These are phyloP conservation scores for Picochlorum costavermella DNA, from an alignment of 139 green algal species.

Conservation along the genomic window DNA sequence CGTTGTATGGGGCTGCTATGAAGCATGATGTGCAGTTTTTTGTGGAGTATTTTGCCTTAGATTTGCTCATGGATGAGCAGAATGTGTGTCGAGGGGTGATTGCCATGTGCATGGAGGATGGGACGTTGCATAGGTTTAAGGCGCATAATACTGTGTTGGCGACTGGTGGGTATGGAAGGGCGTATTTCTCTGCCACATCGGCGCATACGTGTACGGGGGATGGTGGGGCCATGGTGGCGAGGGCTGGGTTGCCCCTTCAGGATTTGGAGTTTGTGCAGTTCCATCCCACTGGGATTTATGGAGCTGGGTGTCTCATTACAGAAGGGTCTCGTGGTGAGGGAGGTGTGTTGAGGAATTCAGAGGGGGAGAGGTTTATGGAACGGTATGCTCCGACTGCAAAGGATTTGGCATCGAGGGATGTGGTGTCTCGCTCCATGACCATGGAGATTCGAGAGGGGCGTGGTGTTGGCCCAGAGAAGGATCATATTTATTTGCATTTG, in stretches of 20 bases:
- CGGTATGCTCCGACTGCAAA: conserved; percentile 95
- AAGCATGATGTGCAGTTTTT: conserved; percentile 97
- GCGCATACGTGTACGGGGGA: conserved; percentile 99
- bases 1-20: conserved; percentile 93
- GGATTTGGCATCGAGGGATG: conserved; percentile 95
- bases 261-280: conserved; percentile 96
- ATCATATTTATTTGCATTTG: conserved; percentile 99
- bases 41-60: conserved; percentile 98
- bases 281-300: conserved; percentile 98
- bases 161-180: conserved; percentile 92
- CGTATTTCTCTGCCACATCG: conserved; percentile 93
- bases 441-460: conserved; percentile 87
- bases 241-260: conserved; percentile 89
- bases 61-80: conserved; percentile 95
- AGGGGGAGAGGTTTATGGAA: conserved; percentile 99
- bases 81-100: conserved; percentile 70
- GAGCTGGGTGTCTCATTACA: conserved; percentile 97
- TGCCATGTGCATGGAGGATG: conserved; percentile 98
- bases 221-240: conserved; percentile 87
- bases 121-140: conserved; percentile 91
- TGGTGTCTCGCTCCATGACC: conserved; percentile 91
- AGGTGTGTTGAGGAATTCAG: conserved; percentile 91
- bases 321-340: conserved; percentile 93
- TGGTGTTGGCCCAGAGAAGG: conserved; percentile 59
- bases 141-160: conserved; percentile 89